Conservation (phyloP, 805 yeast genomes). For the Pichia kluyveri region DNA sequence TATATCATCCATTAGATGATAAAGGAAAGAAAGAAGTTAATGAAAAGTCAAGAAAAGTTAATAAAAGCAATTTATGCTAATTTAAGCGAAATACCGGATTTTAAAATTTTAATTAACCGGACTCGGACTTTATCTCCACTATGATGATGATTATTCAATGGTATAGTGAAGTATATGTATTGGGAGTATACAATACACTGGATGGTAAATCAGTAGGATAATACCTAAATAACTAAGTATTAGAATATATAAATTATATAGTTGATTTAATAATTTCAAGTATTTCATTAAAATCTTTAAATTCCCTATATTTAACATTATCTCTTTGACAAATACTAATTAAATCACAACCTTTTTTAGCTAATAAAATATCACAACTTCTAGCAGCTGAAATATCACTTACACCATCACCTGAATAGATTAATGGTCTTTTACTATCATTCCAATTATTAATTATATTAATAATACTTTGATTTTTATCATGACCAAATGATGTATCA, state of each 20-base stretch:
- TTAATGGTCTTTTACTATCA: slow-evolving; percentile 49
- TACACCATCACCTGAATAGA: slow-evolving; percentile 98
- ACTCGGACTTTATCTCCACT: no score
- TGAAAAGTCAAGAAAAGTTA: no score
- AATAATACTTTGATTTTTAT: slow-evolving; percentile 76
- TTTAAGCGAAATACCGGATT: no score
- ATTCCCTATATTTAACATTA: slow-evolving; percentile 76
- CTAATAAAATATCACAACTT: slow-evolving; percentile 88
- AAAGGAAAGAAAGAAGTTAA: neutral
- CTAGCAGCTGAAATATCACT: slow-evolving; percentile 91
- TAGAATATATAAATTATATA: no score
- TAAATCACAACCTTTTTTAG: slow-evolving; percentile 86
- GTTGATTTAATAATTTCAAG: slow-evolving; percentile 40
- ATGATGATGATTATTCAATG: no score
- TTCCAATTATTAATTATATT: slow-evolving; percentile 28
- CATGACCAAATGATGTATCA: slow-evolving; percentile 88
- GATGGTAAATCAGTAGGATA: no score
- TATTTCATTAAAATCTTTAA: slow-evolving; percentile 69
- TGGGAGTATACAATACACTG: no score
- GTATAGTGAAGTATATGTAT: no score
- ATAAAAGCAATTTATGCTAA: no score
- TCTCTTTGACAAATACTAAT: slow-evolving; percentile 77
- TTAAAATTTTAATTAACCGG: no score
- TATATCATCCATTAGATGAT: no score
- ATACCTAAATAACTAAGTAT: no score